A percentile compares a stretch with the other conserved stretches of the same genome.
Evolutionary conservation across 2,329 filamentous ascomycete genomes (phyloP).

Genomic region (Colletotrichum acutatum): DNA sequence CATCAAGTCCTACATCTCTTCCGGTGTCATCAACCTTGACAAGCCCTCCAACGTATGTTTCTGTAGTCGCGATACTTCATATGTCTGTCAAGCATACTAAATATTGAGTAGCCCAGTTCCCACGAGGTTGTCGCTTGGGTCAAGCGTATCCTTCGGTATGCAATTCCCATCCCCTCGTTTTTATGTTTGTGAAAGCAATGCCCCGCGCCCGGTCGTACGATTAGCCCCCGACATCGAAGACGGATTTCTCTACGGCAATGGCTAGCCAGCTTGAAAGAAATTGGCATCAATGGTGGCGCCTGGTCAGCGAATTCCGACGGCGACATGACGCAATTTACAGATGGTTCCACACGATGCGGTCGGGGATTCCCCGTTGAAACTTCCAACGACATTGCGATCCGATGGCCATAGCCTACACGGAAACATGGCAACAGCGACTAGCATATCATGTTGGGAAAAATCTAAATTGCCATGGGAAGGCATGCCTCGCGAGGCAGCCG

Average conservation of each 20-base stretch:
- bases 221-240: constrained; percentile 11
- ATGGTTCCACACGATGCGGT: neutral
- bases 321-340: neutral
- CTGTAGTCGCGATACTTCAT: neutral
- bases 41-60: constrained; percentile 57
- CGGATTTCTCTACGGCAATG: neutral
- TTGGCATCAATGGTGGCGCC: neutral
- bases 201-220: neutral
- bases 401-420: neutral
- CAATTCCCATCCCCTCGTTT: constrained; percentile 7
- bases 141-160: constrained; percentile 92
- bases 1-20: constrained; percentile 96
- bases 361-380: neutral
- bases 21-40: constrained; percentile 97
- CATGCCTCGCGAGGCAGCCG: neutral
- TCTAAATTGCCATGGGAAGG: neutral
- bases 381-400: neutral
- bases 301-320: neutral
- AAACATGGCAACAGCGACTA: neutral
- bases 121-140: constrained; percentile 99
- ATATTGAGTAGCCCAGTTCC: constrained; percentile 54
- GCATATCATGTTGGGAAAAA: neutral
- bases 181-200: neutral
- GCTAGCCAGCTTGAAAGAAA: neutral
- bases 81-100: neutral